Conservation (phyloP, 164 flowering plant species). For the Chimonanthus salicifolius region DNA sequence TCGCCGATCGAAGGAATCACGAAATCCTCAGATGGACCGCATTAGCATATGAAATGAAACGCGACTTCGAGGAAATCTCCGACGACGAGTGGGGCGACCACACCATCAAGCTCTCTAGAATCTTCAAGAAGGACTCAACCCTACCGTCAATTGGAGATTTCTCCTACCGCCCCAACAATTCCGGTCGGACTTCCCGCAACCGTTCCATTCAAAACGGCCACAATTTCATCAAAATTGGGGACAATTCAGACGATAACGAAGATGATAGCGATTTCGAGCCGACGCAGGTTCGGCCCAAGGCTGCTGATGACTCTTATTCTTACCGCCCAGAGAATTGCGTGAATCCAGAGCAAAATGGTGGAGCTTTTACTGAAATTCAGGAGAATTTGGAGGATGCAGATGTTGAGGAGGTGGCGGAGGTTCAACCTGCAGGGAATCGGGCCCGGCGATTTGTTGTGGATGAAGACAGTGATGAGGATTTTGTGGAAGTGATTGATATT, state of each 20-base stretch:
- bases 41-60: slow-evolving; percentile 21
- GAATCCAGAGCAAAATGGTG: not conserved
- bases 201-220: no score
- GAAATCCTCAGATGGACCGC: not conserved
- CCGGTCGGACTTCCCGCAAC: not conserved
- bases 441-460: slow-evolving; percentile 62
- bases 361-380: not conserved
- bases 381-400: slow-evolving; percentile 45
- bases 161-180: slow-evolving; percentile 24
- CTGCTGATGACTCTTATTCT: not conserved
- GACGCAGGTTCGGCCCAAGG: not conserved
- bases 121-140: slow-evolving; percentile 28
- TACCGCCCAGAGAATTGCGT: not conserved
- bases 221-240: slow-evolving; percentile 9
- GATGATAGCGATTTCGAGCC: no score
- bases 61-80: slow-evolving; percentile 23
- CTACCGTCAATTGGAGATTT: slow-evolving; percentile 81
- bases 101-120: slow-evolving; percentile 52
- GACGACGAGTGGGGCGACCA: slow-evolving; percentile 40
- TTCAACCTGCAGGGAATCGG: slow-evolving; percentile 24
- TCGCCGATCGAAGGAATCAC: not conserved
- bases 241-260: slow-evolving; percentile 15
- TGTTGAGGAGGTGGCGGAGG: slow-evolving; percentile 30
- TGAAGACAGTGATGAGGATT: slow-evolving; percentile 39
- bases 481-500: slow-evolving; percentile 14